Percentiles rank a stretch among this genome's conserved stretches.
phyloP scores from a whole-genome alignment of 2,329 filamentous ascomycete genomes.

The Acephala macrosclerotiorum region DNA sequence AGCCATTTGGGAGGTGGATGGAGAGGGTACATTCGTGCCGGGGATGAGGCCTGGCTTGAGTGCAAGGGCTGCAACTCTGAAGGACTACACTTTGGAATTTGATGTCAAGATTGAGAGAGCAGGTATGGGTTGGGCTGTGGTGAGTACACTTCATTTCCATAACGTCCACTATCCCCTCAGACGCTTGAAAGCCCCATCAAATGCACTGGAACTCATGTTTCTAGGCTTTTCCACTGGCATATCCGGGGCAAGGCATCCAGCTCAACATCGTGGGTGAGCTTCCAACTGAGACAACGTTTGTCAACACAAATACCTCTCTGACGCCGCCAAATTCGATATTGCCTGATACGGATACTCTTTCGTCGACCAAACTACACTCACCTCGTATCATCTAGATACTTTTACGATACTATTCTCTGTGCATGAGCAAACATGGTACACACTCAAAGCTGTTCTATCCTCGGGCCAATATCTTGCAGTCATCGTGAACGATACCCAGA shows the following conservation, averaged over 20 bases:
- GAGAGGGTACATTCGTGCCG: slow-evolving; percentile 46
- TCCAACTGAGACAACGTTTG: slow-evolving; percentile 37
- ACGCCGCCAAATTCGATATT: slow-evolving; percentile 47
- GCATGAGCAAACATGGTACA: slow-evolving; percentile 48
- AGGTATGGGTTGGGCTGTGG: slow-evolving; percentile 49
- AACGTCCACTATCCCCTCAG: too few species aligned
- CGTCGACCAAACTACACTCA: slow-evolving; percentile 47
- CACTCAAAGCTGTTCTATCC: slow-evolving; percentile 45
- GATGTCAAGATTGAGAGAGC: slow-evolving; percentile 47
- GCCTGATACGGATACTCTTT: slow-evolving; percentile 45
- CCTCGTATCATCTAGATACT: slow-evolving; percentile 37
- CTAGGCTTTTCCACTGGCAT: slow-evolving; percentile 10
- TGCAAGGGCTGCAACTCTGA: slow-evolving; percentile 34
- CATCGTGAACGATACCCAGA: slow-evolving; percentile 38
- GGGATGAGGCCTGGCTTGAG: slow-evolving; percentile 45
- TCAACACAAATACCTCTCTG: slow-evolving; percentile 47
- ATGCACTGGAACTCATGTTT: slow-evolving; percentile 17
- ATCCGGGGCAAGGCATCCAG: slow-evolving; percentile 7
- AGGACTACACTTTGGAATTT: slow-evolving; percentile 49
- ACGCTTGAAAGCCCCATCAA: not conserved
- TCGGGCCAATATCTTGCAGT: slow-evolving; percentile 40
- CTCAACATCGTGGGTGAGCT: slow-evolving; percentile 41
- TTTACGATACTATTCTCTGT: slow-evolving; percentile 42
- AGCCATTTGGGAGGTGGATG: slow-evolving; percentile 46
- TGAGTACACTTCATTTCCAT: slow-evolving; percentile 20